These are phyloP conservation scores for Euphorbia peplus DNA, from an alignment of 345 rosid species.

Conservation along the genomic window DNA sequence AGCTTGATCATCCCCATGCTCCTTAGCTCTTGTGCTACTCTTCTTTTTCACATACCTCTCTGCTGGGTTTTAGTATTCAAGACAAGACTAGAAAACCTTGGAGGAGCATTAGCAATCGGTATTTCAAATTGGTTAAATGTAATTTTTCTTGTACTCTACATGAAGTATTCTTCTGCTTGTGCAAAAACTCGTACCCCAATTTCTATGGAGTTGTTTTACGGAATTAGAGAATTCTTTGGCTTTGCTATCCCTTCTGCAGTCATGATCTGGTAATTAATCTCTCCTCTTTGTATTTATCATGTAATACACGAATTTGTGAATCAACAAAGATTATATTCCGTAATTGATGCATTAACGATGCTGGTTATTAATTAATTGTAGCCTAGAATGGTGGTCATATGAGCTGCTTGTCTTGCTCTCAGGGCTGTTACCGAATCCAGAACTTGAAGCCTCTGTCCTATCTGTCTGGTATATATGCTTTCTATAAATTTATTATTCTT, in stretches of 20 bases:
- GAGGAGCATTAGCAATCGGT: slow-evolving; percentile 49
- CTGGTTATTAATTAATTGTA: slow-evolving; percentile 27
- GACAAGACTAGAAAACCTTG: slow-evolving; percentile 39
- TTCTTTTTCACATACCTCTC: slow-evolving; percentile 45
- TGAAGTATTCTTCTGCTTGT: slow-evolving; percentile 48
- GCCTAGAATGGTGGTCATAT: slow-evolving; percentile 98
- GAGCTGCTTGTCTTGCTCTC: slow-evolving; percentile 76
- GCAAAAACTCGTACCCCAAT: slow-evolving; percentile 38
- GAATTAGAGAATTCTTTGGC: slow-evolving; percentile 53
- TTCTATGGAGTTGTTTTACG: slow-evolving; percentile 43
- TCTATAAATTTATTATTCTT: not conserved
- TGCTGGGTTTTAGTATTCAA: slow-evolving; percentile 60
- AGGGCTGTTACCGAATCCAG: slow-evolving; percentile 74
- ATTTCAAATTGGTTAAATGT: slow-evolving; percentile 56
- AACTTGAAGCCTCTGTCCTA: slow-evolving; percentile 85
- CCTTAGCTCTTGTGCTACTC: slow-evolving; percentile 38
- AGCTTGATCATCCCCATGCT: slow-evolving; percentile 56
- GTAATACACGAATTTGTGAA: not conserved
- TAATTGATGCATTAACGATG: not conserved
- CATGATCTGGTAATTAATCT: slow-evolving; percentile 56
- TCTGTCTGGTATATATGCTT: slow-evolving; percentile 63
- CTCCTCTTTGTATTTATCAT: not conserved
- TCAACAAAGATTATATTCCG: not conserved
- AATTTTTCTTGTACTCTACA: slow-evolving; percentile 42
- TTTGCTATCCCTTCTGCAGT: slow-evolving; percentile 70